A percentile compares a stretch with the other conserved stretches of the same genome.
These are phyloP conservation scores for Sanghuangporus weigelae DNA, from an alignment of 1,284 basidiomycete genomes.

Conservation along the genomic window DNA sequence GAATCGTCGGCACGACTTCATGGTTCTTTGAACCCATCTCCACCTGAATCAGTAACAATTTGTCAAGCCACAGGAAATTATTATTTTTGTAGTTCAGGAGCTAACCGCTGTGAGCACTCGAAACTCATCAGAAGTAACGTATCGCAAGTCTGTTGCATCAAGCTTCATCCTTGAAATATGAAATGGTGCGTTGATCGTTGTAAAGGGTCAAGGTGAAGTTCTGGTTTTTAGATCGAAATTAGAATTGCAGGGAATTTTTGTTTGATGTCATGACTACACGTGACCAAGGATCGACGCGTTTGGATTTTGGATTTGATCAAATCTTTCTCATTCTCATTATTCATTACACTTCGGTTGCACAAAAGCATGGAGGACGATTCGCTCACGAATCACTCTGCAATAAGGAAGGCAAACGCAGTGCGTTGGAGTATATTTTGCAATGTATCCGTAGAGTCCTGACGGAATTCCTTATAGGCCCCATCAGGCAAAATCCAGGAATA, in stretches of 20 bases:
- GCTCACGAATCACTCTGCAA: constrained; percentile 7
- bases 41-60: constrained; percentile 44
- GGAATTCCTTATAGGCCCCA: neutral
- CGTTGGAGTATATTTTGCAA: neutral
- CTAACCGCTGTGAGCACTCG: constrained; percentile 85
- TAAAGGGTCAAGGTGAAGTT: neutral
- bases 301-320: neutral
- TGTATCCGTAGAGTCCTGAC: neutral
- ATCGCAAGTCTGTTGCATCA: constrained; percentile 92
- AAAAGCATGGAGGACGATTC: constrained; percentile 1
- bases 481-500: constrained; percentile 1
- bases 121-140: constrained; percentile 91
- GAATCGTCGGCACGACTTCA: constrained; percentile 85
- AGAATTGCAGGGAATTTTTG: neutral
- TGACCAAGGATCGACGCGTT: constrained; percentile 1
- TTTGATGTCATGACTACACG: neutral
- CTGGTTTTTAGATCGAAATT: neutral
- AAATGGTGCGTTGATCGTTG: neutral
- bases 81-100: neutral
- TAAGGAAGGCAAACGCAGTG: constrained; percentile 13
- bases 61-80: neutral
- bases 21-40: constrained; percentile 99
- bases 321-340: neutral
- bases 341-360: neutral
- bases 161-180: constrained; percentile 67